These are phyloP conservation scores for Fusarium begoniae DNA, from an alignment of 2,329 filamentous ascomycete species.

Conservation along the genomic window DNA sequence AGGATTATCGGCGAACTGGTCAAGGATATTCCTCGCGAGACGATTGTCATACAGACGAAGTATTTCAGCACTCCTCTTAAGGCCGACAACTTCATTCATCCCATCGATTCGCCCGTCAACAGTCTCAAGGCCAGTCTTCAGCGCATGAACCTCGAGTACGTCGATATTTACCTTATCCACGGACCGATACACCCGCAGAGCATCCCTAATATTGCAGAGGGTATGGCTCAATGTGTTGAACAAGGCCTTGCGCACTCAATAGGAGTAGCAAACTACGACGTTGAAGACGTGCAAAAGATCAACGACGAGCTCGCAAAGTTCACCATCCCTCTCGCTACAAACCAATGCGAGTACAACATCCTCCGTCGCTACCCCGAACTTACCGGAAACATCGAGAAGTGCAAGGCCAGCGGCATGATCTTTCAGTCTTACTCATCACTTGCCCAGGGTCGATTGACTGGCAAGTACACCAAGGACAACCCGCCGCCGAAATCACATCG, in stretches of 20 bases:
- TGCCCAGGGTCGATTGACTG: background rate
- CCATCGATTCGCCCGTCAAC: background rate
- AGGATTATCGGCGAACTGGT: background rate
- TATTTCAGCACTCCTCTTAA: constrained; percentile 14
- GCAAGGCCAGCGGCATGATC: constrained; percentile 4
- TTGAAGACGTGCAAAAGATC: background rate
- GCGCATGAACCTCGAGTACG: constrained; percentile 3
- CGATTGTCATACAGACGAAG: constrained; percentile 4
- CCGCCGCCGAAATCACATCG: background rate
- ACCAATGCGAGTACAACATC: constrained; percentile 20
- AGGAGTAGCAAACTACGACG: constrained; percentile 3
- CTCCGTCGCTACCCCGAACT: constrained; percentile 7
- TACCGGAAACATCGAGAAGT: background rate
- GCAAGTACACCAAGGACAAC: constrained; percentile 1
- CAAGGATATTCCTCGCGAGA: background rate
- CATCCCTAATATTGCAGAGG: background rate
- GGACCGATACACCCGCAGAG: constrained; percentile 11
- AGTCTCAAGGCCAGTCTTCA: constrained; percentile 8
- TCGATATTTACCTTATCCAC: constrained; percentile 16
- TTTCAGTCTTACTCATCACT: constrained; percentile 13
- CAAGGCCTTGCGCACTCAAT: constrained; percentile 1
- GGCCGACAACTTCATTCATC: background rate
- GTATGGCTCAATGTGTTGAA: constrained; percentile 20
- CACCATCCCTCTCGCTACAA: constrained; percentile 8
- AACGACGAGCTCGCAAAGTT: constrained; percentile 18